Evolutionary conservation across 176 grass and related monocot genomes (phyloP), one percentile per base, ranked within the genome.

Genomic region (Cenchrus fungigraminus): DNA sequence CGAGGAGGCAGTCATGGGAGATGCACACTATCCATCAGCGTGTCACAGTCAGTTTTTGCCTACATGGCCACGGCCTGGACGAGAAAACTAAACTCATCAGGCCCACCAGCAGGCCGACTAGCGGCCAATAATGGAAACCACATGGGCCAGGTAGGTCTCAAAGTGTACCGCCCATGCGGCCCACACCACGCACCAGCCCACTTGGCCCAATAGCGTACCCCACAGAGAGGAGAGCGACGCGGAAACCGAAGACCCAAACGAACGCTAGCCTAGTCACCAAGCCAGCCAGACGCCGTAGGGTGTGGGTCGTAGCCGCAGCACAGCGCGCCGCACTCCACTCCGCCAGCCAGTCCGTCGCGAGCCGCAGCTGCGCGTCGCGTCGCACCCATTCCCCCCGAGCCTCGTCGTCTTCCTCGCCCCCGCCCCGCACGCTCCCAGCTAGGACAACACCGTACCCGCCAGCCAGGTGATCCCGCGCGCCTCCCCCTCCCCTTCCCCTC

Each of bases 321-420:
- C 63, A 50, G 44, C 32, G 12, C 71, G 37, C 58, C 32, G 12
- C 71, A 51, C 58, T 45, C 11, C 59, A 65, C 82, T 59, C 17
- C 54, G 64, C 56, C 55, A 72, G 76, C 37, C 37, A 40, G 37
- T 40, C 37, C 37, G 37, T 70, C 60, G 50, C 63, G 73, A 49
- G 37, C 80, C 28, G 74, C 74, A 37, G 53, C 53, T 65, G 44
- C 60, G 53, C 53, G 76, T 77, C 63, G 76, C 44, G 76, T 78
- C 73, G 65, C 65, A 45, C 61, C 76, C 83, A 77, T 77, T 40
- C 34, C 17, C 42, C 44, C 40, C 34, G 0, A 14, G 13, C 29
- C 32, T 69, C 79, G 65, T 81, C 79, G 65, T 81, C 79, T 70
- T 69, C 79, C 65, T 44, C 79, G 19, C 12, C 79, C 37, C 63